These are phyloP conservation scores for Spathaspora girioi DNA, from an alignment of 805 yeast genomes.

Conservation along the genomic window DNA sequence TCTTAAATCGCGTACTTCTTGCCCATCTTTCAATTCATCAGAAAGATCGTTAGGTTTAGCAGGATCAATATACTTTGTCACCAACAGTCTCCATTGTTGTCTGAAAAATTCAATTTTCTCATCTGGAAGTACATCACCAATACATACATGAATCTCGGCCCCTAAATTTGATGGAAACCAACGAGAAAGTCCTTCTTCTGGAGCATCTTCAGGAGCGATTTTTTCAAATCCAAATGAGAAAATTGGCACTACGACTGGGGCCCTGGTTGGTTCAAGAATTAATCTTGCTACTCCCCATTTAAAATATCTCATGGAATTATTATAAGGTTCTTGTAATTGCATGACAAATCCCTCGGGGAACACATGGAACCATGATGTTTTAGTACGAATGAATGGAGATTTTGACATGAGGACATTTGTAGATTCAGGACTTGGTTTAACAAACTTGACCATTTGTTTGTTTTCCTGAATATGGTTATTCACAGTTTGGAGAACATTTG, in stretches of 20 bases:
- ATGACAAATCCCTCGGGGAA: conserved; percentile 95
- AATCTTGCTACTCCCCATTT: conserved; percentile 92
- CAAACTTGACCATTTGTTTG: conserved; percentile 15
- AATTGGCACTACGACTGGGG: conserved; percentile 87
- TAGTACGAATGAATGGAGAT: conserved; percentile 55
- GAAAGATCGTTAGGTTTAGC: conserved; percentile 56
- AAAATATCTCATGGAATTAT: conserved; percentile 88
- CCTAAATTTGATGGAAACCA: conserved; percentile 64
- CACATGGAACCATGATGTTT: conserved; percentile 87
- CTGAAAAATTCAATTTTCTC: conserved; percentile 57
- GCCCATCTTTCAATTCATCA: conserved; percentile 58
- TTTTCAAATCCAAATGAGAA: conserved; percentile 84
- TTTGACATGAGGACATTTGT: conserved; percentile 28
- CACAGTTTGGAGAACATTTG: conserved; percentile 39
- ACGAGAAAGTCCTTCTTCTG: conserved; percentile 52
- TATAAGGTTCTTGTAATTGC: conserved; percentile 74
- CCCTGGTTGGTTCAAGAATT: conserved; percentile 73
- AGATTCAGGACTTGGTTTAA: conserved; percentile 26
- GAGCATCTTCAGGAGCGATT: conserved; percentile 73
- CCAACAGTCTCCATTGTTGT: conserved; percentile 63
- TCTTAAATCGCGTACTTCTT: conserved; percentile 62
- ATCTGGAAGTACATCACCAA: conserved; percentile 73
- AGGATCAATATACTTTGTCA: conserved; percentile 50
- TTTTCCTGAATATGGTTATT: conserved; percentile 11
- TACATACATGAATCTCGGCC: conserved; percentile 59